Evolutionary conservation across 1,284 basidiomycete species (phyloP), one percentile per base, ranked within the genome.

Genomic region (Sanghuangporus weigelae): DNA sequence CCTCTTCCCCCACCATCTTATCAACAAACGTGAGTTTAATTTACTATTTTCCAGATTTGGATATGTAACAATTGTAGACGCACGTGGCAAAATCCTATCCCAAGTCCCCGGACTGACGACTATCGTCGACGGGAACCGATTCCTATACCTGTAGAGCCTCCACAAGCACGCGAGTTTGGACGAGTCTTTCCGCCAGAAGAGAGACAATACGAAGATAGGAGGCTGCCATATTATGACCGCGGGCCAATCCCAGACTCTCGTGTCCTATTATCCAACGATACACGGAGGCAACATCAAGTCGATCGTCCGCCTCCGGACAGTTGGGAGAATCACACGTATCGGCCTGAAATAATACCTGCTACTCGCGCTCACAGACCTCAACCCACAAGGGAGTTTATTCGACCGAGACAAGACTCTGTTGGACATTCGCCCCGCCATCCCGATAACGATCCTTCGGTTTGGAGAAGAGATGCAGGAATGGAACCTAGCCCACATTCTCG

Each of bases 1-100:
- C 40, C 44, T 19, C 40, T 11, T 56, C 14, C 54, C 57, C n/a
- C 63, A 53, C 57, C 64, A 63, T n/a, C 66, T 69, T 16, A 16
- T 46, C 44, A 16, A 46, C 44, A 46, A 46, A 19, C 21, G 48
- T 67, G 65, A 68, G 68, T 38, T 38, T 38, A 59, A 68, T 67
- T 23, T 55, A 35, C 64, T 46, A 49, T 61, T 14, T 64, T 62
- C 40, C 51, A 42, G 23, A 55, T 44, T 31, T 19, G 10, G 10
- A 7, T 55, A 42, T n/a, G 5, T 46, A 12, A 46, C 12, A 19
- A n/a, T 46, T 46, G 16, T 46, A 46, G 44, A 7, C 44, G 16
- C 7, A 14, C 44, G 16, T 46, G 59, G 26, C 51, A 48, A 7
- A 60, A 60, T 55, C 64, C 64, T 31, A 23, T 60, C 38, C 23